These are phyloP conservation scores for Strobilomyces dryophilus DNA, from an alignment of 768 basidiomycete genomes.

Conservation along the genomic window DNA sequence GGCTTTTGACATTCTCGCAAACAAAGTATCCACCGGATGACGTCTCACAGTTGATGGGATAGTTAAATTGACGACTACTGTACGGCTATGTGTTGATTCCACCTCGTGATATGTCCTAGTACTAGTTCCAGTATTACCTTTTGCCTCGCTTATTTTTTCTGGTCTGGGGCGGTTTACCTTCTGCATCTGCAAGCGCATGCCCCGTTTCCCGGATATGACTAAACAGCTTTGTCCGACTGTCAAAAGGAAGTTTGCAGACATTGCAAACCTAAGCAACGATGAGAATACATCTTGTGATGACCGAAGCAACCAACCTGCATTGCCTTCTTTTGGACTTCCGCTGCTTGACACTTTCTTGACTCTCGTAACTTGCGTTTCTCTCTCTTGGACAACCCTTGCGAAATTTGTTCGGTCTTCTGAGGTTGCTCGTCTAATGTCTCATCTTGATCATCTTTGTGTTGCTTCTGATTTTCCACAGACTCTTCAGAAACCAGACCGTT, in stretches of 20 bases:
- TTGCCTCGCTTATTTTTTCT: constrained; percentile 35
- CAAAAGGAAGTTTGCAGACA: constrained; percentile 58
- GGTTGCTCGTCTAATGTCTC: not conserved
- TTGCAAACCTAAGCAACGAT: constrained; percentile 49
- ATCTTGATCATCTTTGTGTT: constrained; percentile 4
- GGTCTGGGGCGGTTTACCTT: constrained; percentile 23
- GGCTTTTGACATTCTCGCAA: constrained; percentile 92
- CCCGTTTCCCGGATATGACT: constrained; percentile 65
- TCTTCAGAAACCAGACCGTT: constrained; percentile 7
- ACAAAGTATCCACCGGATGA: constrained; percentile 95
- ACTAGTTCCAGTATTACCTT: constrained; percentile 11
- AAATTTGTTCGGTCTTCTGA: not conserved
- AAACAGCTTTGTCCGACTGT: constrained; percentile 72
- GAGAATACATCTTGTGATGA: constrained; percentile 6
- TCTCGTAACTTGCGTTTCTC: constrained; percentile 80
- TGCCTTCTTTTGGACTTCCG: not conserved
- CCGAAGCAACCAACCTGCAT: constrained; percentile 8
- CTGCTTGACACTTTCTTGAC: constrained; percentile 51
- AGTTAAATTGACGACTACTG: constrained; percentile 3
- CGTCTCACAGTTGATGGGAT: constrained; percentile 91
- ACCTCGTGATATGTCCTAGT: constrained; percentile 8
- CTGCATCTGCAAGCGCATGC: constrained; percentile 54
- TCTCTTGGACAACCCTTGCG: constrained; percentile 57
- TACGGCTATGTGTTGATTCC: not conserved
- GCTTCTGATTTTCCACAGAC: constrained; percentile 4